A percentile compares a stretch with the other conserved stretches of the same genome.
phyloP scores from a whole-genome alignment of 306 rosid species.

The Crotalaria pallida region DNA sequence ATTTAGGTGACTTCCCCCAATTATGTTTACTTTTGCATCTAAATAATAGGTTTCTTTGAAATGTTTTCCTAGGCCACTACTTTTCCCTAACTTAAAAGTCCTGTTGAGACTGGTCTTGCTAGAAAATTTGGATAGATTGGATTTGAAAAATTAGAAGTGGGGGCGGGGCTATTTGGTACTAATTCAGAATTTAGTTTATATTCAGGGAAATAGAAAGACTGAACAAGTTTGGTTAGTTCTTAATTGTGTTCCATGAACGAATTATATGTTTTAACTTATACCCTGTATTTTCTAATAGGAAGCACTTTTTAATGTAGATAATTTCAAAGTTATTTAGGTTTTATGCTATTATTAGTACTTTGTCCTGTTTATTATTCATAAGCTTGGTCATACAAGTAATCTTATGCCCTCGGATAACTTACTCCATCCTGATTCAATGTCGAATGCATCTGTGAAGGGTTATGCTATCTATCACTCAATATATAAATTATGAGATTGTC shows the following conservation, averaged over 20 bases:
- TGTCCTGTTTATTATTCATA: not conserved
- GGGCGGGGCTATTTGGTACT: not conserved
- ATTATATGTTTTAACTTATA: not conserved
- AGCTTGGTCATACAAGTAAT: not conserved
- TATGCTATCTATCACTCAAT: not conserved
- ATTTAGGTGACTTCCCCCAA: not conserved
- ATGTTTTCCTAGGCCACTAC: not conserved
- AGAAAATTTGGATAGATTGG: not conserved
- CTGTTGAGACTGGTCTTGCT: not conserved
- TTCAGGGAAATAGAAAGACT: not conserved
- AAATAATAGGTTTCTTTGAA: not conserved
- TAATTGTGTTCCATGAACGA: not conserved
- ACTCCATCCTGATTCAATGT: not conserved
- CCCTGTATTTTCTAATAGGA: not conserved
- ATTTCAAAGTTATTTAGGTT: not conserved
- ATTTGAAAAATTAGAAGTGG: not conserved
- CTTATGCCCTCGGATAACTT: not conserved
- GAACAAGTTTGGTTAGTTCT: not conserved
- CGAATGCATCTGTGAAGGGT: not conserved
- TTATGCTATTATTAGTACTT: not conserved
- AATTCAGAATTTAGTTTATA: not conserved
- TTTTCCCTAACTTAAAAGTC: not conserved
- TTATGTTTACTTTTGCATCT: not conserved
- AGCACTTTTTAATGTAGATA: not conserved
- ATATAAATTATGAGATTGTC: not conserved